Conservation (phyloP, 352 stramenopile species). For the Elongisporangium anandrum region DNA sequence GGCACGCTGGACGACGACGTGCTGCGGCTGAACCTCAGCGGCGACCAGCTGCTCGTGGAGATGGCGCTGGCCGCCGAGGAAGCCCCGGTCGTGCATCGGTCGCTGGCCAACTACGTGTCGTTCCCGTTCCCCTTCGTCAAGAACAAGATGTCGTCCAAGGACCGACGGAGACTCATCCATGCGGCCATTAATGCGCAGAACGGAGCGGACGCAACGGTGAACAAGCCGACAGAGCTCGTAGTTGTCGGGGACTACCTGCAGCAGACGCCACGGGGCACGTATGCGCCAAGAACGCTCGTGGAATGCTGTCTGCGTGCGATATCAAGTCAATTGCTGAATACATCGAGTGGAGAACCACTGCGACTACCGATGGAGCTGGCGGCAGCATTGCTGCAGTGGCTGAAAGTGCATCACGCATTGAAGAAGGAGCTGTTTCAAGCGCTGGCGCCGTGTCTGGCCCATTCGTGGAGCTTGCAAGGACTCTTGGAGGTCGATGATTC, state of each 20-base stretch:
- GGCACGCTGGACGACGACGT: slow-evolving; percentile 52
- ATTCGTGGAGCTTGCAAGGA: slow-evolving; percentile 56
- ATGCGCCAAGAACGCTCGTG: slow-evolving; percentile 46
- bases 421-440: slow-evolving; percentile 51
- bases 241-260: slow-evolving; percentile 47
- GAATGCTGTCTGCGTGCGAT: slow-evolving; percentile 44
- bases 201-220: not conserved
- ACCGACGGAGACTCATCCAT: slow-evolving; percentile 8
- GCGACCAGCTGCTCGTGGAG: slow-evolving; percentile 25
- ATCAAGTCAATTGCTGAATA: slow-evolving; percentile 21
- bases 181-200: not conserved
- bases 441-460: slow-evolving; percentile 40
- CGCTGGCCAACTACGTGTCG: slow-evolving; percentile 67
- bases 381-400: slow-evolving; percentile 35
- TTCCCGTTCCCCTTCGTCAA: slow-evolving; percentile 75
- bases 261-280: slow-evolving; percentile 29
- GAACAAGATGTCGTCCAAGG: slow-evolving; percentile 10
- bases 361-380: slow-evolving; percentile 42
- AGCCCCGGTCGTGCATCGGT: slow-evolving; percentile 9
- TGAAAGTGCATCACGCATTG: slow-evolving; percentile 50
- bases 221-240: not conserved
- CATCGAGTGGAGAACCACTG: slow-evolving; percentile 15
- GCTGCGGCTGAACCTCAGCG: slow-evolving; percentile 23
- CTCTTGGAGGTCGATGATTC: slow-evolving; percentile 45
- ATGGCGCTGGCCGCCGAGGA: slow-evolving; percentile 5